Conservation (phyloP, 495 filamentous ascomycete genomes). For the Chaetomium fimeti region DNA sequence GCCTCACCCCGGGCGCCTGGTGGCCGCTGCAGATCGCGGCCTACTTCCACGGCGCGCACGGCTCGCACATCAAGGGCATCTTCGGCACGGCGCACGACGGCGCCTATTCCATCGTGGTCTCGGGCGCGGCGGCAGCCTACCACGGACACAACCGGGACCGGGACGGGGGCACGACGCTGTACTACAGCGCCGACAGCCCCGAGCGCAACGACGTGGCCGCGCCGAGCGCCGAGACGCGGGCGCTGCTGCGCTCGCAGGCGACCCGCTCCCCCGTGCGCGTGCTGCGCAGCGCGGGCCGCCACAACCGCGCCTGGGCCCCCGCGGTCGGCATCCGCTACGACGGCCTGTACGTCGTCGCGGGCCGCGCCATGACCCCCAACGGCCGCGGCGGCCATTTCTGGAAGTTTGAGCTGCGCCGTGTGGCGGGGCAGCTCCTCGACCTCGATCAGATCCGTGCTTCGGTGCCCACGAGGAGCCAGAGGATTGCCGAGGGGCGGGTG, state of each 20-base stretch:
- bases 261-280: constrained; percentile 46
- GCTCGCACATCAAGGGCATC: constrained; percentile 40
- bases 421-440: neutral
- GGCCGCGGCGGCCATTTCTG: neutral
- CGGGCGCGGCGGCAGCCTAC: constrained; percentile 43
- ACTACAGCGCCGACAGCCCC: constrained; percentile 47
- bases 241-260: constrained; percentile 36
- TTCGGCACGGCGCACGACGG: constrained; percentile 39
- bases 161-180: constrained; percentile 46
- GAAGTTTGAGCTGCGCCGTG: neutral
- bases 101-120: constrained; percentile 47
- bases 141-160: constrained; percentile 46
- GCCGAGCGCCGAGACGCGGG: constrained; percentile 31
- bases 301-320: constrained; percentile 33
- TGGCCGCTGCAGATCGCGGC: constrained; percentile 51
- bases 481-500: neutral
- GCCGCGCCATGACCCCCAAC: neutral
- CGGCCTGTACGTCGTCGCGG: constrained; percentile 49
- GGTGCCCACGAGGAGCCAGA: neutral
- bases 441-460: neutral
- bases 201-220: constrained; percentile 33
- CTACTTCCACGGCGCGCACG: constrained; percentile 51
- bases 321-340: constrained; percentile 52
- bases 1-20: constrained; percentile 49
- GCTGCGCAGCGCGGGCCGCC: constrained; percentile 38